Evolutionary conservation across 106 monocot genomes (phyloP).

Genomic region (Acanthochlamys bracteata): DNA sequence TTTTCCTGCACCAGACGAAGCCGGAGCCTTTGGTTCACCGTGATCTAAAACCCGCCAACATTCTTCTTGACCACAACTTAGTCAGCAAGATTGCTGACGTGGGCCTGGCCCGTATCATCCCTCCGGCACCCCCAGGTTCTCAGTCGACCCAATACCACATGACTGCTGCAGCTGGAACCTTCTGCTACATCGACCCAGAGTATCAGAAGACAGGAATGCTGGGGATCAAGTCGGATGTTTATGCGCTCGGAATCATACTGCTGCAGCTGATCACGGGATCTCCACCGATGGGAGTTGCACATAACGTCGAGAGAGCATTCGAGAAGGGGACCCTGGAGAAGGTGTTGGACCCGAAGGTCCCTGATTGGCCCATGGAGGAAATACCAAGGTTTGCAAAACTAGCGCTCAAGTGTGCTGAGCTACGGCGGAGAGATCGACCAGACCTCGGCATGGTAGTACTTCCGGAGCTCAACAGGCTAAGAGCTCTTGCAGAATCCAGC

Average conservation of each 20-base stretch:
- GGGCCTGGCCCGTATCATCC: slow-evolving; percentile 51
- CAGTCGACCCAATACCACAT: slow-evolving; percentile 22
- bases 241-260: slow-evolving; percentile 55
- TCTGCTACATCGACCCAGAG: slow-evolving; percentile 73
- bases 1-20: slow-evolving; percentile 58
- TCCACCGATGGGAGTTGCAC: slow-evolving; percentile 47
- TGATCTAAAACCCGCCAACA: slow-evolving; percentile 62
- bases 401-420: slow-evolving; percentile 41
- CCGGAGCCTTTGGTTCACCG: slow-evolving; percentile 65
- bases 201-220: slow-evolving; percentile 64
- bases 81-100: slow-evolving; percentile 64
- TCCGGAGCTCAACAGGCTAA: slow-evolving; percentile 49
- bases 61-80: slow-evolving; percentile 48
- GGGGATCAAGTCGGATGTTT: slow-evolving; percentile 50
- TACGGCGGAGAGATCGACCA: slow-evolving; percentile 47
- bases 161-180: slow-evolving; percentile 55
- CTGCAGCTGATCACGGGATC: slow-evolving; percentile 47
- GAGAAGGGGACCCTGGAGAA: slow-evolving; percentile 26
- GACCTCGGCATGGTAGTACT: slow-evolving; percentile 33
- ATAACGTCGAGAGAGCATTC: slow-evolving; percentile 22
- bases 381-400: slow-evolving; percentile 26
- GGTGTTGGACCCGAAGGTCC: slow-evolving; percentile 32
- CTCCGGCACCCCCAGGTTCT: slow-evolving; percentile 19
- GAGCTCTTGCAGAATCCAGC: no score
- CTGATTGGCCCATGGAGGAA: slow-evolving; percentile 50